These are phyloP conservation scores for Haematococcus lacustris DNA, from an alignment of 139 green algal genomes.

Conservation along the genomic window DNA sequence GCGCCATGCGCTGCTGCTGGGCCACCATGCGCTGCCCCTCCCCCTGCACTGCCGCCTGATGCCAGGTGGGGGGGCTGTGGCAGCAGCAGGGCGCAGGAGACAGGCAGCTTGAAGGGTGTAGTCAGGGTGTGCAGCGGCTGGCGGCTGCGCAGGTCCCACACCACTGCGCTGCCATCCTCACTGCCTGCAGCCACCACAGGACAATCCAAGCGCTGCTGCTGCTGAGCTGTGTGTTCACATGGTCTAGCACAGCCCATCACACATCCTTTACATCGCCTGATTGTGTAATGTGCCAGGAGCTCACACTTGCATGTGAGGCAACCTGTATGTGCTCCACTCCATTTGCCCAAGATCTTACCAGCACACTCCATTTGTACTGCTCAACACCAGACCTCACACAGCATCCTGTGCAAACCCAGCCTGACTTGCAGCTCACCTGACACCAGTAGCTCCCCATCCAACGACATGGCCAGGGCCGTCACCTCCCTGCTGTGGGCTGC, in stretches of 20 bases:
- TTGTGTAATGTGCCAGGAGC: no score
- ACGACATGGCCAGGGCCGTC: slow-evolving; percentile 40
- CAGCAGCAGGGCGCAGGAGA: slow-evolving; percentile 52
- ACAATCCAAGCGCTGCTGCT: no score
- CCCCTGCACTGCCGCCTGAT: not conserved
- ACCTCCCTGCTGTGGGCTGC: slow-evolving; percentile 50
- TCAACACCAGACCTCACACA: not conserved
- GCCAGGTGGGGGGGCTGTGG: slow-evolving; percentile 32
- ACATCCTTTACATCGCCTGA: not conserved
- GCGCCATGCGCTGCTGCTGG: no score
- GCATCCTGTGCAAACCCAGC: not conserved
- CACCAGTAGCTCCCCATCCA: slow-evolving; percentile 50
- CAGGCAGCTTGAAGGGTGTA: slow-evolving; percentile 41
- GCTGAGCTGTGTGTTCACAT: not conserved
- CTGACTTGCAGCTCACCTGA: slow-evolving; percentile 27
- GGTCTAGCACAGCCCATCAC: not conserved
- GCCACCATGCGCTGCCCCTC: not conserved
- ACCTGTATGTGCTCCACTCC: not conserved
- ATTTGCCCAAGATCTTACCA: not conserved
- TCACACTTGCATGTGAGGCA: not conserved
- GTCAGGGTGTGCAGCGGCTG: slow-evolving; percentile 55
- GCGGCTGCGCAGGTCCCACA: slow-evolving; percentile 72
- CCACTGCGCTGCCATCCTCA: slow-evolving; percentile 56
- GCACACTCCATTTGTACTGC: no score
- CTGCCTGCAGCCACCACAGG: slow-evolving; percentile 8